Evolutionary conservation across 345 rosid genomes (phyloP).

Genomic region (Mallotus nudiflorus): DNA sequence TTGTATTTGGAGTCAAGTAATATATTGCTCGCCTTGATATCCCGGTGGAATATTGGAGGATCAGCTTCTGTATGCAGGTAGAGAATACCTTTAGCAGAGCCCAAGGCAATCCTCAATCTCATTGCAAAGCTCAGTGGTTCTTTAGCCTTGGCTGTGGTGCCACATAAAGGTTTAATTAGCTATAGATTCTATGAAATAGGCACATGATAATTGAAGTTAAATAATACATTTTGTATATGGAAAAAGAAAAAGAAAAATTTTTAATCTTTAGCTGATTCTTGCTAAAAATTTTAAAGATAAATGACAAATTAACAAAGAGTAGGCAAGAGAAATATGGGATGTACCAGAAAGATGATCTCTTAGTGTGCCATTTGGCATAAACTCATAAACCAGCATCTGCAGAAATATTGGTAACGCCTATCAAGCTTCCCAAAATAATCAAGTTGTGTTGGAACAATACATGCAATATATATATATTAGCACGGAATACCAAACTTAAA

Average conservation of each 20-base stretch:
- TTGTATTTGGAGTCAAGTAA: constrained; percentile 62
- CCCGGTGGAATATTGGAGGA: constrained; percentile 93
- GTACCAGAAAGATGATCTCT: constrained; percentile 87
- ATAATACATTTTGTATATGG: neutral
- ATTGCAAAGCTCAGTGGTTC: constrained; percentile 58
- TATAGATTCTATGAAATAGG: constrained; percentile 12
- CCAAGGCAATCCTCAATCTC: constrained; percentile 72
- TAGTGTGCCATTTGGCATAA: constrained; percentile 83
- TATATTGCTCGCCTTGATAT: constrained; percentile 94
- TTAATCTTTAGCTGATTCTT: neutral
- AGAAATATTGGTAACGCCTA: neutral
- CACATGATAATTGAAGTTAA: neutral
- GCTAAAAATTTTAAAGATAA: neutral
- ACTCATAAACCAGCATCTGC: constrained; percentile 96
- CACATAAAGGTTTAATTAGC: constrained; percentile 10
- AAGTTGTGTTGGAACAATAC: neutral
- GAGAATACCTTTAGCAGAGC: constrained; percentile 81
- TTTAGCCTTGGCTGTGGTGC: constrained; percentile 50
- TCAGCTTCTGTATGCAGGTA: constrained; percentile 91
- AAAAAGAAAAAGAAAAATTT: neutral
- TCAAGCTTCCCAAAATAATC: constrained; percentile 12
- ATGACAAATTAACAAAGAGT: neutral
- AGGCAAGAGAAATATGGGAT: constrained; percentile 13
- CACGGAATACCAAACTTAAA: too few relatives aligned
- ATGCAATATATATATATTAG: too few relatives aligned